phyloP scores from a whole-genome alignment of 257 asterid species.

The Verbascum thapsus region DNA sequence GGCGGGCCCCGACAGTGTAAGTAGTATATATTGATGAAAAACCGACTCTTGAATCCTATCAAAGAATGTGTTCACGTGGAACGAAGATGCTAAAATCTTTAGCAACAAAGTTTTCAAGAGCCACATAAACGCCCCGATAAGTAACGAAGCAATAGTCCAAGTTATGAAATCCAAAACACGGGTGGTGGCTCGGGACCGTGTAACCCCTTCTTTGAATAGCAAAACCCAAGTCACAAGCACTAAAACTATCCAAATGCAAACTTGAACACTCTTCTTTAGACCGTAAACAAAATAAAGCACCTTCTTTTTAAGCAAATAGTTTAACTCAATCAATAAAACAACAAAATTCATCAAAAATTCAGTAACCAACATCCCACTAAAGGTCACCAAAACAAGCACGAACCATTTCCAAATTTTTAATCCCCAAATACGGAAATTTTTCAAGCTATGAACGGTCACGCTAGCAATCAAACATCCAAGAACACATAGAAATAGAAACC shows the following conservation, averaged over 20 bases:
- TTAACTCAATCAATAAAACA: constrained; percentile 75
- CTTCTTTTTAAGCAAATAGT: constrained; percentile 71
- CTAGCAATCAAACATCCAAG: constrained; percentile 68
- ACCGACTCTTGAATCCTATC: constrained; percentile 90
- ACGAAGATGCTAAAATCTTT: constrained; percentile 83
- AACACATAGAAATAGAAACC: constrained; percentile 66
- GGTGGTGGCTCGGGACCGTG: constrained; percentile 35
- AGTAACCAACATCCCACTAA: constrained; percentile 76
- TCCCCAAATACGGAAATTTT: constrained; percentile 48
- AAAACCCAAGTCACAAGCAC: constrained; percentile 76
- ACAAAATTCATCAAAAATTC: constrained; percentile 64
- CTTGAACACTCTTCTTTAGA: constrained; percentile 69
- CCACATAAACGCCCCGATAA: constrained; percentile 79
- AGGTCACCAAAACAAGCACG: constrained; percentile 72
- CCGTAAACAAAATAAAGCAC: constrained; percentile 82
- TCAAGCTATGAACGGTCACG: constrained; percentile 49
- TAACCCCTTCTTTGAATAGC: constrained; percentile 53
- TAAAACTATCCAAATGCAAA: constrained; percentile 65
- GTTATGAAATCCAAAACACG: constrained; percentile 60
- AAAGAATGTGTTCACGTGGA: constrained; percentile 83
- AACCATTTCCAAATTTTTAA: constrained; percentile 83
- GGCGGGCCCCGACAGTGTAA: constrained; percentile 77
- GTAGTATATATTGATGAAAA: constrained; percentile 77
- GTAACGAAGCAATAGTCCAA: constrained; percentile 71
- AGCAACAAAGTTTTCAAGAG: constrained; percentile 75